Conservation (phyloP, 805 yeast genomes). For the Jamesozyma hellenica region DNA sequence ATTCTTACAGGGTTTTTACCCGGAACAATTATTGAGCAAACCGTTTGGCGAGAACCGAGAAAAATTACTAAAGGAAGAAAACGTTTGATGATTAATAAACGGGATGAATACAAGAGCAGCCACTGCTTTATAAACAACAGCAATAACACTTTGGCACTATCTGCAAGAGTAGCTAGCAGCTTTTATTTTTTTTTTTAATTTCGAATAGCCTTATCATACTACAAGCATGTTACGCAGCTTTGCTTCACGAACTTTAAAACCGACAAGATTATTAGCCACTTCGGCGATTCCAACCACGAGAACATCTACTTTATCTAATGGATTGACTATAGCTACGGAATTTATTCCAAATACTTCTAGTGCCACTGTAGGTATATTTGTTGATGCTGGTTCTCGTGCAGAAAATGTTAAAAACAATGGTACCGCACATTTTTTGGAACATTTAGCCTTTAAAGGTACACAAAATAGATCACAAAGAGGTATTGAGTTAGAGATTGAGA, state of each 20-base stretch:
- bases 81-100: too few species aligned
- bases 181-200: too few species aligned
- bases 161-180: too few species aligned
- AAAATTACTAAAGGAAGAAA: too few species aligned
- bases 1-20: too few species aligned
- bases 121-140: too few species aligned
- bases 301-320: conserved; percentile 76
- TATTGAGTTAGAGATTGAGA: conserved; percentile 87
- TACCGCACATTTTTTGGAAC: conserved; percentile 96
- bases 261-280: conserved; percentile 1
- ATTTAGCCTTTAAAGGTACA: conserved; percentile 94
- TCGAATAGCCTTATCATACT: neutral
- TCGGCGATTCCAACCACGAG: conserved; percentile 15
- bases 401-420: conserved; percentile 80
- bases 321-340: conserved; percentile 90
- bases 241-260: neutral
- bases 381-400: conserved; percentile 96
- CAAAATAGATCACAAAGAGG: conserved; percentile 64
- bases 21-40: too few species aligned
- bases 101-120: too few species aligned
- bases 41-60: too few species aligned
- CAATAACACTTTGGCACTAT: too few species aligned
- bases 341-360: conserved; percentile 76
- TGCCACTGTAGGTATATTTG: conserved; percentile 97
- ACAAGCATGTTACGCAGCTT: conserved; percentile 5